Conservation (phyloP, 192 early-diverging fungal species). For the Linnemannia zychae region DNA sequence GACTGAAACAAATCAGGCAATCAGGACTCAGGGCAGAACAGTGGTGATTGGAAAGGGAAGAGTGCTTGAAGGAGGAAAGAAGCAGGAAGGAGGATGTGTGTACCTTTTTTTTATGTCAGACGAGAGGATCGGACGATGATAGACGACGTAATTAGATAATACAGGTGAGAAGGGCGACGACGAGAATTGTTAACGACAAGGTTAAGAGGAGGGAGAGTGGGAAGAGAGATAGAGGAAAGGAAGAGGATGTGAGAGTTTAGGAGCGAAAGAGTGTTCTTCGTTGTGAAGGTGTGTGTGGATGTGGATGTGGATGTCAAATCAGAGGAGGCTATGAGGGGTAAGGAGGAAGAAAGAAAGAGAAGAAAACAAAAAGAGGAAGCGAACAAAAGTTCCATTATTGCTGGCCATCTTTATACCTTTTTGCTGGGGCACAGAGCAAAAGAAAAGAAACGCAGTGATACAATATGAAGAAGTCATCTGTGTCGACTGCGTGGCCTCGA, state of each 20-base stretch:
- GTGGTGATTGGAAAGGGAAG: neutral
- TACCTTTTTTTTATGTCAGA: constrained; percentile 2
- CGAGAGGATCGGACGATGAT: neutral
- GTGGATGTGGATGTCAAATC: neutral
- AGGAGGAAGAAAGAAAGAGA: neutral
- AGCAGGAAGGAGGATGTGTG: neutral
- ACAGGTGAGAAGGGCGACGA: neutral
- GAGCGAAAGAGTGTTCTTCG: neutral
- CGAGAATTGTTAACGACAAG: neutral
- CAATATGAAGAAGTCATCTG: neutral
- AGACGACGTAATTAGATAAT: neutral
- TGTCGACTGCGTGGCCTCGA: neutral
- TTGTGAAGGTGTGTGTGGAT: neutral
- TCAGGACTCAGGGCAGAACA: neutral
- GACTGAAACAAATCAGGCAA: neutral
- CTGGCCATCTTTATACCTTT: neutral
- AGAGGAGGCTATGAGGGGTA: constrained; percentile 3
- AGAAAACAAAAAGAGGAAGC: neutral
- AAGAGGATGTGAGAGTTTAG: neutral
- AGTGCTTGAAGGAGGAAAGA: neutral
- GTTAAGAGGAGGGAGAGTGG: neutral
- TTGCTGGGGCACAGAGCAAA: neutral
- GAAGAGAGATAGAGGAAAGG: neutral
- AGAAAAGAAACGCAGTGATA: neutral
- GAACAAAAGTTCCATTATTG: neutral